Percentiles rank a stretch among this genome's conserved stretches.
Evolutionary conservation across 2,329 filamentous ascomycete genomes (phyloP).

Genomic region (Aspergillus transmontanensis): DNA sequence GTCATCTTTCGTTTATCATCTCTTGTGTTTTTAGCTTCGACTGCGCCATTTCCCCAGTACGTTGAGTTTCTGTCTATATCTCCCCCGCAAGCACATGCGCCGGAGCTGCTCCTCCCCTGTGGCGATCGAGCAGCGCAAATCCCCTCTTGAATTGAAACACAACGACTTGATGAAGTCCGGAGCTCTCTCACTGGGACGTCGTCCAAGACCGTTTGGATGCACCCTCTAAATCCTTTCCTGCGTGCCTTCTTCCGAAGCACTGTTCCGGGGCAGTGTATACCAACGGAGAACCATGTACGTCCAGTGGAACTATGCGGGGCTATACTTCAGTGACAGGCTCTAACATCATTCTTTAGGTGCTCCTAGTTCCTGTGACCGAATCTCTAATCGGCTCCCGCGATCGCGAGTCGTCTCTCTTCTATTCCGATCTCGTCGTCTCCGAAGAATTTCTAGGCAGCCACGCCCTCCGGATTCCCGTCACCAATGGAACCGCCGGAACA

Average conservation of each 20-base stretch:
- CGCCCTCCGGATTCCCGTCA: constrained; percentile 79
- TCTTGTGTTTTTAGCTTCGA: neutral
- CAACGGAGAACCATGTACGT: constrained; percentile 79
- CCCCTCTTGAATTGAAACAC: constrained; percentile 24
- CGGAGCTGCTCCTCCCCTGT: constrained; percentile 34
- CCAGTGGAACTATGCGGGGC: constrained; percentile 6
- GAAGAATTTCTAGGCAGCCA: constrained; percentile 97
- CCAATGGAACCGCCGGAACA: constrained; percentile 48
- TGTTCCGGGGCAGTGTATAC: constrained; percentile 86
- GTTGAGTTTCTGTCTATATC: constrained; percentile 5
- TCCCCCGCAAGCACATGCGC: constrained; percentile 29
- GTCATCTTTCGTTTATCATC: constrained; percentile 4
- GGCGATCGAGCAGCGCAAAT: constrained; percentile 30
- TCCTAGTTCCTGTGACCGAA: constrained; percentile 92
- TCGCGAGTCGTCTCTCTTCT: constrained; percentile 75
- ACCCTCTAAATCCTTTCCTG: constrained; percentile 98
- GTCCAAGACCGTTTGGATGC: constrained; percentile 70
- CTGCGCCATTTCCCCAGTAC: neutral
- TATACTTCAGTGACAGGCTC: constrained; percentile 7
- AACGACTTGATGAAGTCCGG: constrained; percentile 43
- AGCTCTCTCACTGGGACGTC: constrained; percentile 36
- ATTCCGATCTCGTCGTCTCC: constrained; percentile 78
- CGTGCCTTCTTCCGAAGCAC: constrained; percentile 98
- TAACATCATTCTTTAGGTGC: constrained; percentile 56
- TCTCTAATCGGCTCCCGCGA: constrained; percentile 86